phyloP scores from a whole-genome alignment of 352 stramenopile genomes.

The Phytopythium aichiense region DNA sequence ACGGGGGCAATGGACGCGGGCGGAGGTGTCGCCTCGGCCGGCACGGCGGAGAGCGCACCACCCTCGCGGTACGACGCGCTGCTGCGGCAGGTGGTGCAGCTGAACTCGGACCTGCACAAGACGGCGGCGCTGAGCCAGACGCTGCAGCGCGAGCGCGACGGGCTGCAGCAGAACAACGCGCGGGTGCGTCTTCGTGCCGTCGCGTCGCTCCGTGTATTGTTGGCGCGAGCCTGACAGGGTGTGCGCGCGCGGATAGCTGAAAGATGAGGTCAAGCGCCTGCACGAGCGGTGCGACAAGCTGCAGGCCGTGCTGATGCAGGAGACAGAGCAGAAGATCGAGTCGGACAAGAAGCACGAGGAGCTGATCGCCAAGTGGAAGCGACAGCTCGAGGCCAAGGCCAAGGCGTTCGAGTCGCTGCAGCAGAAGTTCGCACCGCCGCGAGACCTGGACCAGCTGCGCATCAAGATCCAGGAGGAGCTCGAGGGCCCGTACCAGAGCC shows the following conservation, averaged over 20 bases:
- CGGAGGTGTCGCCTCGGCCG: neutral
- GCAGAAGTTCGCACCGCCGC: constrained; percentile 75
- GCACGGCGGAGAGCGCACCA: constrained; percentile 1
- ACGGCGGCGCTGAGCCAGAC: constrained; percentile 75
- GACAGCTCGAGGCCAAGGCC: constrained; percentile 78
- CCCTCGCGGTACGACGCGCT: constrained; percentile 65
- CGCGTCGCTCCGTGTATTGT: neutral
- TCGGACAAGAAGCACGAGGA: constrained; percentile 79
- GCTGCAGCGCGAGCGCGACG: constrained; percentile 73
- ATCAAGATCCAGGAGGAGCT: constrained; percentile 84
- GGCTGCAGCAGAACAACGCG: constrained; percentile 49
- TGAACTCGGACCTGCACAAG: constrained; percentile 83
- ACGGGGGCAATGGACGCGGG: constrained; percentile 1
- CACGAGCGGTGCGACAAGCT: constrained; percentile 81
- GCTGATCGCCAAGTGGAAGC: constrained; percentile 81
- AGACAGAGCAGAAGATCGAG: constrained; percentile 84
- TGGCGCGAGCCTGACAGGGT: neutral
- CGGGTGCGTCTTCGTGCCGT: constrained; percentile 25
- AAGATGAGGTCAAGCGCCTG: constrained; percentile 54
- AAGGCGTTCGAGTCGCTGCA: constrained; percentile 79
- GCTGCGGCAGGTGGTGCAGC: constrained; percentile 78
- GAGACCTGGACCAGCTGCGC: constrained; percentile 75
- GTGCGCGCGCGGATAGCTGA: constrained; percentile 29
- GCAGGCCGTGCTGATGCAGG: constrained; percentile 71
- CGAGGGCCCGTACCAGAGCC: constrained; percentile 69